phyloP scores from a whole-genome alignment of 305 asterid genomes.

The Petunia hybrid region DNA sequence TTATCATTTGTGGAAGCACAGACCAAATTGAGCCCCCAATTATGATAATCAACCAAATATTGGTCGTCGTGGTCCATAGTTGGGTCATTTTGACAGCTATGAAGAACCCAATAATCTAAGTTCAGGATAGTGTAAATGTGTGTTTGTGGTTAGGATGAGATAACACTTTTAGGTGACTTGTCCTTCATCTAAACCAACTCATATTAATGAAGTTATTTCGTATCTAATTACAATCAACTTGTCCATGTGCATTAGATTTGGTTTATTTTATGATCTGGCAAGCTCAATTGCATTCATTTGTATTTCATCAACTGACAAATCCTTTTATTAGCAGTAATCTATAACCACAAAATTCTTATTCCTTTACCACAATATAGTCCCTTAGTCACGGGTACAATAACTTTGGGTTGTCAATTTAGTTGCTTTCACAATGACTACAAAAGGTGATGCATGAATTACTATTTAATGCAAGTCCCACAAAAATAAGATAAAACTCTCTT shows the following conservation, averaged over 20 bases:
- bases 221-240: slow-evolving; percentile 35
- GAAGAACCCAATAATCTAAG: slow-evolving; percentile 25
- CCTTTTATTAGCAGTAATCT: not conserved
- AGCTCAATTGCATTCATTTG: slow-evolving; percentile 31
- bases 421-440: slow-evolving; percentile 28
- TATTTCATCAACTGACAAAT: not conserved
- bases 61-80: slow-evolving; percentile 25
- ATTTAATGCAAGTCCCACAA: slow-evolving; percentile 19
- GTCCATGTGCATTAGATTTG: slow-evolving; percentile 41
- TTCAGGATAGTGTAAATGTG: slow-evolving; percentile 12
- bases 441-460: slow-evolving; percentile 6
- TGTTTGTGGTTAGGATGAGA: slow-evolving; percentile 8
- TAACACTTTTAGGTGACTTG: slow-evolving; percentile 4
- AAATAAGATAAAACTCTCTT: not conserved
- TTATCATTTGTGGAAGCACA: slow-evolving; percentile 9
- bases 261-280: slow-evolving; percentile 16
- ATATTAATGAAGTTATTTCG: slow-evolving; percentile 21
- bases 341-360: slow-evolving; percentile 15
- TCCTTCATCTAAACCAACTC: slow-evolving; percentile 25
- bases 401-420: slow-evolving; percentile 16
- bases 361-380: slow-evolving; percentile 11
- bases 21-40: slow-evolving; percentile 32
- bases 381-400: slow-evolving; percentile 29
- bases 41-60: slow-evolving; percentile 32
- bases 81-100: slow-evolving; percentile 38